These are phyloP conservation scores for Chaetomiaceae sp. DNA, from an alignment of 2,329 filamentous ascomycete species.

Conservation along the genomic window DNA sequence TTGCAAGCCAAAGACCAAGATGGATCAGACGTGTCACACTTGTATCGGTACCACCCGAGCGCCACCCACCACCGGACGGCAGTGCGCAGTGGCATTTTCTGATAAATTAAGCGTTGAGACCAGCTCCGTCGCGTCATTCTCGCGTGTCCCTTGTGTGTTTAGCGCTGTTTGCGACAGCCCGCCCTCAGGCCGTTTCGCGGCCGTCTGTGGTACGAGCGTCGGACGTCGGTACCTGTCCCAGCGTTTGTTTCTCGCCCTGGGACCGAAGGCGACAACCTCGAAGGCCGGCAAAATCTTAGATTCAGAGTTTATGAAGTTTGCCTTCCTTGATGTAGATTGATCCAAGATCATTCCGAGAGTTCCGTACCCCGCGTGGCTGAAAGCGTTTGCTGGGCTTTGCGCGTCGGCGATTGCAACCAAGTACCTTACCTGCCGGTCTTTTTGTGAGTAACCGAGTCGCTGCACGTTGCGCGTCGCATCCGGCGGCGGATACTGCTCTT, in stretches of 20 bases:
- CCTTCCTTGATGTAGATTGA: too few species aligned
- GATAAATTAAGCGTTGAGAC: neutral
- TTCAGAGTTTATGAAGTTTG: too few species aligned
- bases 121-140: constrained; percentile 23
- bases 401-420: neutral
- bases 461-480: constrained; percentile 12
- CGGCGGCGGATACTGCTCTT: neutral
- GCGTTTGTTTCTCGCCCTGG: neutral
- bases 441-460: constrained; percentile 10
- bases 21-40: too few species aligned
- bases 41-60: too few species aligned
- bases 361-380: neutral
- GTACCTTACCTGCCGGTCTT: neutral
- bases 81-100: constrained; percentile 7
- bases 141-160: constrained; percentile 19
- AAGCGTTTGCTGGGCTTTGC: neutral
- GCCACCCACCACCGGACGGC: neutral
- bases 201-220: too few species aligned
- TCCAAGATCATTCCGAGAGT: neutral
- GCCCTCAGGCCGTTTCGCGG: too few species aligned
- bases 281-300: neutral
- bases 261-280: neutral
- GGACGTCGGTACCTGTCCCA: neutral
- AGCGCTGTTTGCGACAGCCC: neutral
- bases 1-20: too few species aligned